Evolutionary conservation across 202 grass and related monocot species (phyloP), one percentile per base, ranked within the genome.

Genomic region (Carex arenaria): DNA sequence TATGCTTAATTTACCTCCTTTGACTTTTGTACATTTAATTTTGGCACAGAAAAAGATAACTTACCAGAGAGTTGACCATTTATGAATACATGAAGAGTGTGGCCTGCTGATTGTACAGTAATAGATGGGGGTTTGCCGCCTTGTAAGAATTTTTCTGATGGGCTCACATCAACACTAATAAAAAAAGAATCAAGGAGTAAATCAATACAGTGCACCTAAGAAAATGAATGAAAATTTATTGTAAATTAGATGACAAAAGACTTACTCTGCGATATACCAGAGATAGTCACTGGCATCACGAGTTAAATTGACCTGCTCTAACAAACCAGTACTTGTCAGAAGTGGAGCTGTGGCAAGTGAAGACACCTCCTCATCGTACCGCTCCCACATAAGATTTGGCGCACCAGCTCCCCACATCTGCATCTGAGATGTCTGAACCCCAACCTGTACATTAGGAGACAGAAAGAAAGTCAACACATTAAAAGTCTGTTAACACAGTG

Each of bases 391-490:
- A 72, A 99, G 92, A 77, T 88, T 82, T 30, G 85, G 87, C 65
- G 78, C 73, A 45, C 83, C 88, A 78, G 82, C 79, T 67, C 85
- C 78, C 88, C 87, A 89, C 96, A 99, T 99, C 90, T 99, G 93
- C 91, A 99, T 93, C 81, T 99, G 93, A 87, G 91, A 94, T 86
- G 96, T 99, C 86, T 99, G 93, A 85, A 93, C 90, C 52, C 96
- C 96, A 85, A 99, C 84, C 96, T 94, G 71, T 61, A 34, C 45
- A 75, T 14, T 59, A 73, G 17, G 52, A 60, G 76, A 87, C 4
- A 70, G 34, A 79, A 76, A 28, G 52, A 36, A 62, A 81, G 56
- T 74, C 59, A 26, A 23, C 22, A 67, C 3, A 80, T 18, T 15
- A 61, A 79, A 43, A 15, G 5, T 26, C 1, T 12, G 8, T 13